These are phyloP conservation scores for Rhexocercosporidium sp. DNA, from an alignment of 2,329 filamentous ascomycete genomes.

Conservation along the genomic window DNA sequence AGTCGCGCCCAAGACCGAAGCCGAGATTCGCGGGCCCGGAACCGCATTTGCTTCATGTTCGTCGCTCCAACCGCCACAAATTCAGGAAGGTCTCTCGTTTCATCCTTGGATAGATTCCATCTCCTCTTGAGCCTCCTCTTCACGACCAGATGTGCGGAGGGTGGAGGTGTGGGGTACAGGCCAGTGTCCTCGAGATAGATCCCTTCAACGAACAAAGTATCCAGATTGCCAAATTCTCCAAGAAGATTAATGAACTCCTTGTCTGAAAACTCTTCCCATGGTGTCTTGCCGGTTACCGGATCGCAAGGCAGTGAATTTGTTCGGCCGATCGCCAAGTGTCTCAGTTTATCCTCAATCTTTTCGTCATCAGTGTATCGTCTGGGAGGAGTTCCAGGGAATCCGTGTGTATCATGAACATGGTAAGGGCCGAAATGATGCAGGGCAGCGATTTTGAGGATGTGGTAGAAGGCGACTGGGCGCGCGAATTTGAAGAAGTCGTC, in stretches of 20 bases:
- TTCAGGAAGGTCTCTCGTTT: background rate
- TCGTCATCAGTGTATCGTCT: background rate
- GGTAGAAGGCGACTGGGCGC: background rate
- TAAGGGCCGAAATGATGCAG: background rate
- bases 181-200: constrained; percentile 1
- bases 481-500: background rate
- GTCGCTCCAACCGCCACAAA: background rate
- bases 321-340: background rate
- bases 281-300: background rate
- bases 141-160: background rate
- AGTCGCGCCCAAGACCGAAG: background rate
- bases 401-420: no score
- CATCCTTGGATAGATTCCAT: background rate
- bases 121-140: background rate
- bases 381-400: background rate
- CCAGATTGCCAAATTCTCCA: background rate
- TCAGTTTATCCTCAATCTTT: background rate
- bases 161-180: background rate
- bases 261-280: background rate
- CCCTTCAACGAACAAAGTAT: background rate
- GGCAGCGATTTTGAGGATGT: background rate
- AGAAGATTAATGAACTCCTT: background rate
- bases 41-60: constrained; percentile 3
- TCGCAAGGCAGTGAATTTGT: background rate
- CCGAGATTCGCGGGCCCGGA: background rate